Base-by-base conservation (phyloP, 2,329 filamentous ascomycete genomes). In the Onygenales sp. region DNA sequence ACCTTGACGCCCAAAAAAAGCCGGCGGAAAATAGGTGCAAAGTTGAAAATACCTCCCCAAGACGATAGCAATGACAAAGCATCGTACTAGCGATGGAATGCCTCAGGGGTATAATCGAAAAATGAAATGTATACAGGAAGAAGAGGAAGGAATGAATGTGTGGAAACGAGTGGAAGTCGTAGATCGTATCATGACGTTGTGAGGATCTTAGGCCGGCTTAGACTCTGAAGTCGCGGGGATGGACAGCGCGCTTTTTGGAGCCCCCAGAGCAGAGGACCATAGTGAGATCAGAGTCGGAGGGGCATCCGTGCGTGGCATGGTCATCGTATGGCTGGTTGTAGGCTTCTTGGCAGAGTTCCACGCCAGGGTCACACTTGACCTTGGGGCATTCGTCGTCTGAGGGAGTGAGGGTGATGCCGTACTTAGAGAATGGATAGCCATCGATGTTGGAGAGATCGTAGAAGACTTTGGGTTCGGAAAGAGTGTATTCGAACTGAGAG, bases 401-500 rank as follows among this genome's bases (percentile, higher is more conserved):
- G 42, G 69, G 66, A 45, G 62, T 46, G 51, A 73, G 66, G 44
- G 60, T 58, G 59, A 72, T 68, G 50, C 70, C 70, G 43, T 58
- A 61, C 27, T 64, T 52, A 50, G 62, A 62, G 61, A 71, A 71
- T 48, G 62, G 57, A 44, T 68, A 66, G 55, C 59, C 56, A 58
- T 71, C 58, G 55, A 71, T 68, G 60, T 63, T 68, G 52, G 68
- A 71, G n/a, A 70, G 59, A 56, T 71, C 69, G 65, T 67, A 71
- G 63, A 58, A 70, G 58, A 71, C 64, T 32, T 61, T 67, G 42
- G 55, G 33, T 5, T 65, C 63, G 8, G 57, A 45, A 40, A 63
- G 54, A 53, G 68, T 71, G 62, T 71, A 71, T 59, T 71, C 68
- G 58, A 70, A 72, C 64, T 73, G 70, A n/a, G 72, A 67, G 45